Evolutionary conservation across 139 green algal genomes (phyloP).

Genomic region (Gonium pectorale): DNA sequence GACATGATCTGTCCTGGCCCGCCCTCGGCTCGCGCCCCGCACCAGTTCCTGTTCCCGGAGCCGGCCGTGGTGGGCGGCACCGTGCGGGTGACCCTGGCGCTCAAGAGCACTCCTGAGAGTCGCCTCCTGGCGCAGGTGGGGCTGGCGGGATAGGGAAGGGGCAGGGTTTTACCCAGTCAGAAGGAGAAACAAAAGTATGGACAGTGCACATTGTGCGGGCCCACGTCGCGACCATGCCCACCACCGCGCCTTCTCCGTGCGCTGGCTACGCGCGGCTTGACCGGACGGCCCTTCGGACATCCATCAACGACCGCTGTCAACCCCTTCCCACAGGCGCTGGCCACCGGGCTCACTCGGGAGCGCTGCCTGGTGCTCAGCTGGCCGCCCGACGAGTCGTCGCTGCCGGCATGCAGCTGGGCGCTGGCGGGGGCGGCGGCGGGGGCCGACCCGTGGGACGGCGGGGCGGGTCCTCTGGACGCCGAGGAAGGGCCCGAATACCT

Average conservation of each 20-base stretch:
- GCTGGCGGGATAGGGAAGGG: no score
- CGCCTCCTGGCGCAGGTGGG: slow-evolving; percentile 19
- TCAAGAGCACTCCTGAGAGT: not conserved
- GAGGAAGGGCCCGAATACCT: not conserved
- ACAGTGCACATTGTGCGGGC: no score
- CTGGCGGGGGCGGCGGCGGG: not conserved
- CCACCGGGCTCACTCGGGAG: slow-evolving; percentile 41
- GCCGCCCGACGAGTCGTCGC: not conserved
- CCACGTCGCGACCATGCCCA: no score
- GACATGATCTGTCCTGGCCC: not conserved
- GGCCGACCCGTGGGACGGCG: no score
- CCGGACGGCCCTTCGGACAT: no score
- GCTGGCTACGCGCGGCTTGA: no score
- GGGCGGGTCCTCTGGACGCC: not conserved
- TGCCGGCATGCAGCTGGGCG: slow-evolving; percentile 13
- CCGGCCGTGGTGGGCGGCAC: not conserved
- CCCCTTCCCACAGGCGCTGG: slow-evolving; percentile 78
- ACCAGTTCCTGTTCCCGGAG: not conserved
- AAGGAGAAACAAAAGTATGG: no score
- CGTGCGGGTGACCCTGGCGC: slow-evolving; percentile 22
- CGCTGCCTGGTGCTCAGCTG: slow-evolving; percentile 37
- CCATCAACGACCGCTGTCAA: no score
- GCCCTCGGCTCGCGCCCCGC: not conserved
- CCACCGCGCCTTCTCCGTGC: no score
- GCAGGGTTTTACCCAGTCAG: no score